A percentile compares a stretch with the other conserved stretches of the same genome.
Evolutionary conservation across 1,284 basidiomycete genomes (phyloP).

Genomic region (Rhodotorula sp.): DNA sequence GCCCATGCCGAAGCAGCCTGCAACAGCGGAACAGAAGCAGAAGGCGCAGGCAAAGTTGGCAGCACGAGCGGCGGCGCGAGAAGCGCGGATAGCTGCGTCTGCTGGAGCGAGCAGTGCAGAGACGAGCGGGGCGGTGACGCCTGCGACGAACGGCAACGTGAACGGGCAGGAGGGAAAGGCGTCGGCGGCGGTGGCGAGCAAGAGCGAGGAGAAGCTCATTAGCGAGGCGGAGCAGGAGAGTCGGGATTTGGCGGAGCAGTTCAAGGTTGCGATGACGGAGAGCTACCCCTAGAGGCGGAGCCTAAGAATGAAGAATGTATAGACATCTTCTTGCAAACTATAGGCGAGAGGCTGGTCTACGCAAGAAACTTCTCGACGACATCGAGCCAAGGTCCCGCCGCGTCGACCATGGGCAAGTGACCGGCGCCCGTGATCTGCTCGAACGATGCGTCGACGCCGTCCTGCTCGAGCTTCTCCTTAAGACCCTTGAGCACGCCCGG

Average conservation of each 20-base stretch:
- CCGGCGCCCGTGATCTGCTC: constrained; percentile 47
- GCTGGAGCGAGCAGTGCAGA: too few relatives aligned
- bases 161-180: not conserved
- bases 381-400: constrained; percentile 31
- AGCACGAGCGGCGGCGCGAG: not conserved
- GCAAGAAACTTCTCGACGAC: constrained; percentile 35
- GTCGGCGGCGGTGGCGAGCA: constrained; percentile 4
- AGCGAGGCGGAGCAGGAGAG: constrained; percentile 12
- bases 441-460: constrained; percentile 45
- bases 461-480: constrained; percentile 44
- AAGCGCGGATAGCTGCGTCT: not conserved
- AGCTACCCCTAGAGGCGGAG: not conserved
- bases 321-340: too few relatives aligned
- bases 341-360: not conserved
- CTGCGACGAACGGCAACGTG: not conserved
- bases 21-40: constrained; percentile 18
- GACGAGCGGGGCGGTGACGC: not conserved
- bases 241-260: constrained; percentile 21
- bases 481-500: constrained; percentile 48
- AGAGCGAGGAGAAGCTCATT: constrained; percentile 15
- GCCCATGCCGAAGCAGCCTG: constrained; percentile 1
- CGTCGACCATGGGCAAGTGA: constrained; percentile 52
- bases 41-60: constrained; percentile 24
- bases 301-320: not conserved
- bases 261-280: constrained; percentile 23